These are phyloP conservation scores for Polytolypa hystricis DNA, from an alignment of 2,329 filamentous ascomycete genomes.

Conservation along the genomic window DNA sequence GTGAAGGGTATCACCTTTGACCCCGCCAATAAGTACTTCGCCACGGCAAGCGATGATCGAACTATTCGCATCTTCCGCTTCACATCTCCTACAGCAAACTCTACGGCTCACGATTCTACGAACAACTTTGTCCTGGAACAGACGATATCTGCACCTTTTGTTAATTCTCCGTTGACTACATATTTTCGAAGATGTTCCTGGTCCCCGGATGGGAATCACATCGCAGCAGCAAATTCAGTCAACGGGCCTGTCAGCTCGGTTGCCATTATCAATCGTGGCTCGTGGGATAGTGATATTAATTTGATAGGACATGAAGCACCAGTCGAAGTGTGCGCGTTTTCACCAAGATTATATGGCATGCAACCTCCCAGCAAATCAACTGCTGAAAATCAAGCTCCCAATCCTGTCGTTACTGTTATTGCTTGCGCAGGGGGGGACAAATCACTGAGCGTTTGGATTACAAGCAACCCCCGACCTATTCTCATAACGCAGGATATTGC, in stretches of 20 bases:
- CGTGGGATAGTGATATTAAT: slow-evolving; percentile 95
- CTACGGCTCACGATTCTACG: slow-evolving; percentile 86
- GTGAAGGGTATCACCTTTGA: slow-evolving; percentile 99
- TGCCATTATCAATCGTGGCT: slow-evolving; percentile 82
- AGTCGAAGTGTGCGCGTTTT: slow-evolving; percentile 95
- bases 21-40: slow-evolving; percentile 97
- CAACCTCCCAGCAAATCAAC: slow-evolving; percentile 48
- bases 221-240: slow-evolving; percentile 90
- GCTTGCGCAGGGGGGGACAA: slow-evolving; percentile 96
- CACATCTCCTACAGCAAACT: slow-evolving; percentile 79
- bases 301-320: slow-evolving; percentile 94
- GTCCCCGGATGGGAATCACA: slow-evolving; percentile 95
- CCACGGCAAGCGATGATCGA: slow-evolving; percentile 91
- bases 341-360: slow-evolving; percentile 72
- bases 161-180: slow-evolving; percentile 84
- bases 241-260: slow-evolving; percentile 97
- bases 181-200: slow-evolving; percentile 96
- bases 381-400: slow-evolving; percentile 30
- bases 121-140: slow-evolving; percentile 93
- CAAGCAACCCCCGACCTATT: slow-evolving; percentile 81
- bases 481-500: slow-evolving; percentile 83
- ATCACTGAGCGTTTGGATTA: slow-evolving; percentile 94
- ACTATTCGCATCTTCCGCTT: slow-evolving; percentile 96
- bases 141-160: slow-evolving; percentile 80
- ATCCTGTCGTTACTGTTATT: slow-evolving; percentile 71